Evolutionary conservation across 2,329 filamentous ascomycete genomes (phyloP).

Genomic region (Magnaporthiopsis rhizophila): DNA sequence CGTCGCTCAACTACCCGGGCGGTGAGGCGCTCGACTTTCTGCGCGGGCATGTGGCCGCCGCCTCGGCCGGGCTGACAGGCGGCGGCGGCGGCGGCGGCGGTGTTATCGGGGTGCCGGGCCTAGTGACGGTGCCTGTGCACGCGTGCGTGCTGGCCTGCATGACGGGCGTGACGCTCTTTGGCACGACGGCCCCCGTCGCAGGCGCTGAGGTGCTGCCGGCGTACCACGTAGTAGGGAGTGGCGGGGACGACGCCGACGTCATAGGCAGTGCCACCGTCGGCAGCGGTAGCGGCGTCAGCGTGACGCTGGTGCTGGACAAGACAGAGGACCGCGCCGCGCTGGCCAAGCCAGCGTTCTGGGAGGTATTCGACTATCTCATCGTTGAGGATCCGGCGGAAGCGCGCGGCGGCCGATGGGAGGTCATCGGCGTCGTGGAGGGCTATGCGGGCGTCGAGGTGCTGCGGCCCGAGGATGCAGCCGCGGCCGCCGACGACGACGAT

Average conservation of each 20-base stretch:
- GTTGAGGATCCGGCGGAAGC: slow-evolving; percentile 42
- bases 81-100: not conserved
- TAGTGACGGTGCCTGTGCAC: slow-evolving; percentile 37
- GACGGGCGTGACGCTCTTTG: slow-evolving; percentile 62
- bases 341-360: slow-evolving; percentile 47
- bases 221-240: not conserved
- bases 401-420: slow-evolving; percentile 45
- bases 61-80: slow-evolving; percentile 20
- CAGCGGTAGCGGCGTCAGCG: slow-evolving; percentile 5
- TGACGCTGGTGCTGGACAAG: slow-evolving; percentile 45
- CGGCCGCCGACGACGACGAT: slow-evolving; percentile 8
- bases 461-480: slow-evolving; percentile 31
- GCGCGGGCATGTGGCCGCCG: slow-evolving; percentile 28
- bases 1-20: slow-evolving; percentile 88
- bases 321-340: slow-evolving; percentile 45
- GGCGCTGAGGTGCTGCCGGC: slow-evolving; percentile 10
- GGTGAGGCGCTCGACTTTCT: slow-evolving; percentile 64
- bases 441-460: slow-evolving; percentile 53
- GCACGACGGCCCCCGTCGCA: slow-evolving; percentile 29
- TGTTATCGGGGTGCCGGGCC: not conserved
- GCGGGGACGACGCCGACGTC: slow-evolving; percentile 17
- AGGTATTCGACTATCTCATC: slow-evolving; percentile 54
- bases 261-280: slow-evolving; percentile 16
- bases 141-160: slow-evolving; percentile 62
- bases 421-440: slow-evolving; percentile 47